Evolutionary conservation across 495 filamentous ascomycete genomes (phyloP), one percentile per base, ranked within the genome.

Genomic region (Xylona heveae): DNA sequence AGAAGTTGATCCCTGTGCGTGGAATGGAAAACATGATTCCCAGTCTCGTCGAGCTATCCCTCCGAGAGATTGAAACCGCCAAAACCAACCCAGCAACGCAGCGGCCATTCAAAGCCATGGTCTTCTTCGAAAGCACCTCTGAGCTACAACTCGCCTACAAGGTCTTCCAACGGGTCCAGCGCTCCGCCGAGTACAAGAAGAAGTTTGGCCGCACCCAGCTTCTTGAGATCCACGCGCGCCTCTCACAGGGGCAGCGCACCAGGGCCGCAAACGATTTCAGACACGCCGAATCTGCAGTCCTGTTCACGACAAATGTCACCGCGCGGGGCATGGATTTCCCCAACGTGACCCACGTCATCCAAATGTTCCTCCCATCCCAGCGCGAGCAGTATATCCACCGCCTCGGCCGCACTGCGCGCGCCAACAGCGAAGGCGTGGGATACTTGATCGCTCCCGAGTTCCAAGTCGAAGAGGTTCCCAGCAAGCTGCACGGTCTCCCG

Each of bases 251-350:
- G 0, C 39, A 55, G 37, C 71, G 88, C 19, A 81, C 79, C 1
- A 41, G 42, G 6, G 65, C 61, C n/a, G 65, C 88, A 0, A 62
- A 80, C 0, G 34, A 19, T n/a, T 97, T 97, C 66, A 67, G 72
- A 14, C 43, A 36, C 3, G 54, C 66, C 6, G 34, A 54, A 10
- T 62, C 64, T 17, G 84, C 58, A 19, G 75, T 97, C 33, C 64
- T 97, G 17, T 66, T 95, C 49, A 84, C 84, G 1, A 83, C 82
- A 3, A 88, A 97, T 51, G 85, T 97, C 17, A 88, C 85, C 1
- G 81, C 88, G 9, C 72, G 88, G 47, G 88, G 88, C 43, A 85
- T 94, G 81, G 85, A 94, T 49, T 94, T 94, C 57, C 83, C 85
- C 33, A 72, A 82, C 40, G 85, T 94, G 32, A 74, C 82, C 27